Evolutionary conservation across 768 basidiomycete genomes (phyloP), one percentile per base, ranked within the genome.

Genomic region (Macrolepiota albuminosa): DNA sequence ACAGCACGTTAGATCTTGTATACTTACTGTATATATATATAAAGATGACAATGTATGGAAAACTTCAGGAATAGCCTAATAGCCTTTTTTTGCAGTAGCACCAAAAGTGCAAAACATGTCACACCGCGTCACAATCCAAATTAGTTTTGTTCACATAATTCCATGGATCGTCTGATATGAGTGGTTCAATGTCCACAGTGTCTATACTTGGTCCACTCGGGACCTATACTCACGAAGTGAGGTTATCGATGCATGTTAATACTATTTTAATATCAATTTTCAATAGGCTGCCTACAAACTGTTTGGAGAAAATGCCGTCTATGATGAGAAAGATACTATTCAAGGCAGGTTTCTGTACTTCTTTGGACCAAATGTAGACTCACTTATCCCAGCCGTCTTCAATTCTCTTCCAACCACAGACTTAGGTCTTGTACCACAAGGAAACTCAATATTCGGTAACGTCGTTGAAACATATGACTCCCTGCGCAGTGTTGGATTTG

Each of bases 181-280:
- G 18, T n/a, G 18, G 42, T 10, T 45, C 45, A 43, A 54, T 60
- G 48, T 56, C 60, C 36, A 64, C 26, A 65, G 73, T 90, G 24
- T 82, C 83, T 53, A 82, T 84, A 67, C 74, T 90, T 45, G 88
- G 88, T 8, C 88, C 88, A 33, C 72, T 78, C 48, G 88, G 88
- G 34, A 90, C 88, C 39, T 89, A 88, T 68, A 81, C 87, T 31
- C 88, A 90, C 62, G 86, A 75, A 66, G 73, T 76, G 59, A 61
- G 72, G 21, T 21, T 42, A 37, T 31, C 46, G 5, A 31, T 18
- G 57, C 47, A 33, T 47, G 29, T 29, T 4, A 40, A 31, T 5
- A 29, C 39, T 24, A 7, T 11, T 54, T 51, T 57, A 39, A 31
- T 56, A 43, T 40, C 29, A 29, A 43, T n/a, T 21, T 37, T 47